Conservation (phyloP, 2,329 filamentous ascomycete genomes). For the Pezizomycotina sp. region DNA sequence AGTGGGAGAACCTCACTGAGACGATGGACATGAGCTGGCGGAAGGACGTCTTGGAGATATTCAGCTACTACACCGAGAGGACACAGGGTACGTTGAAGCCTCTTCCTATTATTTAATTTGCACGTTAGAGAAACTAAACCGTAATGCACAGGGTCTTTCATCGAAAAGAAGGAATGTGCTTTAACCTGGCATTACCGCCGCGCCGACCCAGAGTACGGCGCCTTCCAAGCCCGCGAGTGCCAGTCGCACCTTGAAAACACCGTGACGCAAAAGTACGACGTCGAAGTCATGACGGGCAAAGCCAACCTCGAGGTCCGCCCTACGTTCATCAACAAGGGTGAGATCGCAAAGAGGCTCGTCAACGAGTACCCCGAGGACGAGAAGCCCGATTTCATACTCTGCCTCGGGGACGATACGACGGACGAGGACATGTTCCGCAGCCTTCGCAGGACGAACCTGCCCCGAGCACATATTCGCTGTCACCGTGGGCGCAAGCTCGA, state of each 20-base stretch:
- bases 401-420: conserved; percentile 87
- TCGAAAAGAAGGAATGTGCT: conserved; percentile 85
- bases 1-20: conserved; percentile 82
- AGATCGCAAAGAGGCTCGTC: conserved; percentile 75
- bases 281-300: conserved; percentile 94
- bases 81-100: conserved; percentile 49
- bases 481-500: conserved; percentile 79
- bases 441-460: conserved; percentile 42
- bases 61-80: conserved; percentile 73
- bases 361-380: conserved; percentile 44
- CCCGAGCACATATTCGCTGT: conserved; percentile 64
- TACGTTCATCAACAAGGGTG: conserved; percentile 93
- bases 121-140: neutral
- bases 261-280: conserved; percentile 64
- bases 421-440: conserved; percentile 95
- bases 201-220: conserved; percentile 69
- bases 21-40: conserved; percentile 87
- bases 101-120: neutral
- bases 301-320: conserved; percentile 95
- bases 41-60: conserved; percentile 62
- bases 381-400: conserved; percentile 70
- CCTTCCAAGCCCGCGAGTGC: conserved; percentile 64
- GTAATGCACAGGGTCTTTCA: conserved; percentile 52
- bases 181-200: conserved; percentile 95
- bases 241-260: conserved; percentile 64